Evolutionary conservation across 805 yeast genomes (phyloP).

Genomic region (Metschnikowia gruessii): DNA sequence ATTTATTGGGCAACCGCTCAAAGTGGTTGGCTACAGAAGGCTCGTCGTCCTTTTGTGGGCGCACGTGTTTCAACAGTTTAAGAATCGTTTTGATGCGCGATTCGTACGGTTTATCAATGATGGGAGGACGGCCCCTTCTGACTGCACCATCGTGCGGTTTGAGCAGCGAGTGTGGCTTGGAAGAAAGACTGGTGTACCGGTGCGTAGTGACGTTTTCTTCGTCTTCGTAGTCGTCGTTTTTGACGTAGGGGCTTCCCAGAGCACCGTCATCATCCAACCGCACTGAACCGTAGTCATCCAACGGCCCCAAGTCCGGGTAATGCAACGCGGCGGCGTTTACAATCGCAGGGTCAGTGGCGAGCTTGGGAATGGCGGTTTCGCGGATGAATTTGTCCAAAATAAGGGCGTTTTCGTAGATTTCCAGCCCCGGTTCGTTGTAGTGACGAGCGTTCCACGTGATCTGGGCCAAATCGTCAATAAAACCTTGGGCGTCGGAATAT

Average conservation of each 20-base stretch:
- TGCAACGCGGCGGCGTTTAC: conserved; percentile 35
- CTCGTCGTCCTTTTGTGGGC: conserved; percentile 46
- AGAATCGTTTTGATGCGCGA: conserved; percentile 85
- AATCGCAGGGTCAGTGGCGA: conserved; percentile 41
- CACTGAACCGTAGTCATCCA: conserved; percentile 27
- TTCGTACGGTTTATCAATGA: conserved; percentile 87
- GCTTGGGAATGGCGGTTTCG: conserved; percentile 46
- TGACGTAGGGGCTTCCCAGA: conserved; percentile 13
- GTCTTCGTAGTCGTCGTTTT: conserved; percentile 19
- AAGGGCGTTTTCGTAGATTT: conserved; percentile 66
- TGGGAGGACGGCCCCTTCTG: conserved; percentile 87
- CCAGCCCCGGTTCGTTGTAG: conserved; percentile 69
- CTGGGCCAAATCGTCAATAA: conserved; percentile 74
- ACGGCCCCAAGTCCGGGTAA: conserved; percentile 67
- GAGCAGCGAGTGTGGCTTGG: conserved; percentile 2
- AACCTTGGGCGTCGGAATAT: conserved; percentile 64
- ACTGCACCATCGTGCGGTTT: conserved; percentile 43
- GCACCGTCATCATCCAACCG: conserved; percentile 14
- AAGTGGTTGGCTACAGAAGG: conserved; percentile 59
- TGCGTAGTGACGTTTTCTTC: conserved; percentile 15
- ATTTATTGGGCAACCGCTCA: conserved; percentile 77
- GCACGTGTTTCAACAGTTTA: conserved; percentile 74
- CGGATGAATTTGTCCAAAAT: conserved; percentile 52
- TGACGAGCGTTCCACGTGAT: conserved; percentile 88
- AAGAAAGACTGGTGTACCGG: conserved; percentile 4